A percentile compares a stretch with the other conserved stretches of the same genome.
These are phyloP conservation scores for Globisporangium barbulae DNA, from an alignment of 352 stramenopile genomes.

Conservation along the genomic window DNA sequence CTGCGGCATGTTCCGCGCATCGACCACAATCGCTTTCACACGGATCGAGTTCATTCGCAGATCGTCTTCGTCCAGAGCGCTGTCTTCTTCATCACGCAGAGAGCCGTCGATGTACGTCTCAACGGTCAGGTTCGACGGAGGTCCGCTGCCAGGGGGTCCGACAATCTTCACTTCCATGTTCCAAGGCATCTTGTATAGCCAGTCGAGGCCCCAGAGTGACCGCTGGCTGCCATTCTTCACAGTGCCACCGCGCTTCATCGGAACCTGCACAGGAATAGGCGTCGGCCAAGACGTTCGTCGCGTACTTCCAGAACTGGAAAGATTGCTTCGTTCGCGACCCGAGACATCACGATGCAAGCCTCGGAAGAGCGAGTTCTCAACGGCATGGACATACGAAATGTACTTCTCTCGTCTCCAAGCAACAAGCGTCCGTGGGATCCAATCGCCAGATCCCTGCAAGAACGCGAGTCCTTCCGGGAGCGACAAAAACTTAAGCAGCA, in stretches of 20 bases:
- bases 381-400: slow-evolving; percentile 80
- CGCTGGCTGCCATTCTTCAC: slow-evolving; percentile 61
- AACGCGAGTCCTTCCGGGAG: slow-evolving; percentile 76
- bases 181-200: slow-evolving; percentile 89
- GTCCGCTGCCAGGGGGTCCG: slow-evolving; percentile 74
- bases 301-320: slow-evolving; percentile 25
- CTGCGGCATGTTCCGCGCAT: slow-evolving; percentile 84
- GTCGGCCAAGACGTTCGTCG: slow-evolving; percentile 60
- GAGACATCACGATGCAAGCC: slow-evolving; percentile 77
- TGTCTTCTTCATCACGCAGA: slow-evolving; percentile 70
- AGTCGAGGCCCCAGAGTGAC: slow-evolving; percentile 82
- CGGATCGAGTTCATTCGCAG: slow-evolving; percentile 86
- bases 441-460: slow-evolving; percentile 74
- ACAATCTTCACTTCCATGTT: slow-evolving; percentile 92
- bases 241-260: slow-evolving; percentile 71
- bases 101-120: slow-evolving; percentile 87
- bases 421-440: slow-evolving; percentile 73
- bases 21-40: slow-evolving; percentile 85
- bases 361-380: slow-evolving; percentile 81
- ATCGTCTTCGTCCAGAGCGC: slow-evolving; percentile 64
- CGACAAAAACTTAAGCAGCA: slow-evolving; percentile 84
- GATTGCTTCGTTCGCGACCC: slow-evolving; percentile 51
- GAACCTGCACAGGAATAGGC: slow-evolving; percentile 82
- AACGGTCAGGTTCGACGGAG: slow-evolving; percentile 83
- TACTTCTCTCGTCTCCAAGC: slow-evolving; percentile 82